phyloP scores from a whole-genome alignment of 805 yeast genomes.

The Zygotorulaspora chibaensis region DNA sequence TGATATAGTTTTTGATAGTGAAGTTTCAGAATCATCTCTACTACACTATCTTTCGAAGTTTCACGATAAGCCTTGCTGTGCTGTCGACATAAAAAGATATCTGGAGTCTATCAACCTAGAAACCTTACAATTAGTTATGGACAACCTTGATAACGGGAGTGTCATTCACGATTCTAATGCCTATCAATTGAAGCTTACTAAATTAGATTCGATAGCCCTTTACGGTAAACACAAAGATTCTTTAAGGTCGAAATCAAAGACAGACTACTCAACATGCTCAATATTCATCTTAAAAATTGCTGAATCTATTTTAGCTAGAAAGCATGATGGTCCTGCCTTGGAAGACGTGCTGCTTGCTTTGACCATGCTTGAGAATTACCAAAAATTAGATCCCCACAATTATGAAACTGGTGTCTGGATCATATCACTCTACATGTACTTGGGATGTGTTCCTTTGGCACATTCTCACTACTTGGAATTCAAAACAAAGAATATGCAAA shows the following conservation, averaged over 20 bases:
- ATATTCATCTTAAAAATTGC: conserved; percentile 59
- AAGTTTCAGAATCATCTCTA: conserved; percentile 32
- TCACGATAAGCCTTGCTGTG: conserved; percentile 61
- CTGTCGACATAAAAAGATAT: conserved; percentile 50
- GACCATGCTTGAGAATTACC: conserved; percentile 54
- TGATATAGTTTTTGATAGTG: conserved; percentile 23
- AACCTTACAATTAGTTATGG: conserved; percentile 14
- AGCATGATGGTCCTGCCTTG: conserved; percentile 16
- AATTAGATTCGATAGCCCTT: conserved; percentile 26
- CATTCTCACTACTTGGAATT: conserved; percentile 47
- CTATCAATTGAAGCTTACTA: conserved; percentile 26
- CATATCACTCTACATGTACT: conserved; percentile 51
- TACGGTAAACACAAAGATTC: conserved; percentile 40
- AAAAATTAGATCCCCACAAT: conserved; percentile 59
- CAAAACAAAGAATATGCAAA: conserved; percentile 69
- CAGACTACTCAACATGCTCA: conserved; percentile 69
- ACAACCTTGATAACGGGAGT: conserved; percentile 29
- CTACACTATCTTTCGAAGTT: conserved; percentile 42
- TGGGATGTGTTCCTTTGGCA: conserved; percentile 55
- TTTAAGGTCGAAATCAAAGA: conserved; percentile 42
- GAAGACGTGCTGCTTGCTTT: conserved; percentile 40
- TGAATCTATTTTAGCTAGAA: conserved; percentile 30
- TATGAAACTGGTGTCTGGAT: conserved; percentile 71
- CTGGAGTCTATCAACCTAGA: conserved; percentile 25
- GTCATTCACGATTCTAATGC: conserved; percentile 49